Base-by-base conservation (phyloP, 2,329 filamentous ascomycete genomes). In the Lojkania enalia region DNA sequence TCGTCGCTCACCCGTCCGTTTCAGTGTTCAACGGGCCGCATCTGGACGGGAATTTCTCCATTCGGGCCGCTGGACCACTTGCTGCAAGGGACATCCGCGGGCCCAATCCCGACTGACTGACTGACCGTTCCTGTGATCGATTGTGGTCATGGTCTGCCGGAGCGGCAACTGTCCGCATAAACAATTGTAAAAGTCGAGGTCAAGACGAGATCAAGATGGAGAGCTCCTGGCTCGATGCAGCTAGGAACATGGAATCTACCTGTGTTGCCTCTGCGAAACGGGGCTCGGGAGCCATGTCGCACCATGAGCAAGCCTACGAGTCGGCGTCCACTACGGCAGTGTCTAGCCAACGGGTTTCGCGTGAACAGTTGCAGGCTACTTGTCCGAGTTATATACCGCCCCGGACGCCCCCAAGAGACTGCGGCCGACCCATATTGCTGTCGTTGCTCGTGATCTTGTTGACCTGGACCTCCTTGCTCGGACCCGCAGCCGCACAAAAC, bases 221-320 rank as follows among this genome's bases (percentile, higher is more conserved):
- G 31, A 5, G 5, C 31, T 20, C 23, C 13, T 23, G 21, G 25
- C 20, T n/a, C 14, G 19, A 15, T 25, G 32, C 35, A 20, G 33
- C 11, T 11, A 29, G 15, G 31, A 47, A 39, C 32, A 45, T 42
- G 19, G 29, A 45, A 11, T 37, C 31, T 35, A 21, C 16, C 29
- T 40, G 11, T n/a, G 15, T 41, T 38, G 41, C 42, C 46, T 48
- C 51, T 31, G 49, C 57, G 42, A 53, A 52, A 53, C 48, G 44
- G 44, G 49, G 54, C 42, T 54, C 61, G 51, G 52, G 47, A 56
- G 46, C 55, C 49, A 51, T 60, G 65, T 66, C 60, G 59, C 64
- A 67, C 65, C 65, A 68, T 65, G 35, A 43, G 39, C n/a, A n/a
- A n/a, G 36, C 43, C 50, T 53, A 46, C 53, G 44, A 52, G 47